phyloP scores from a whole-genome alignment of 352 stramenopile genomes.

The Pythium inflatum region DNA sequence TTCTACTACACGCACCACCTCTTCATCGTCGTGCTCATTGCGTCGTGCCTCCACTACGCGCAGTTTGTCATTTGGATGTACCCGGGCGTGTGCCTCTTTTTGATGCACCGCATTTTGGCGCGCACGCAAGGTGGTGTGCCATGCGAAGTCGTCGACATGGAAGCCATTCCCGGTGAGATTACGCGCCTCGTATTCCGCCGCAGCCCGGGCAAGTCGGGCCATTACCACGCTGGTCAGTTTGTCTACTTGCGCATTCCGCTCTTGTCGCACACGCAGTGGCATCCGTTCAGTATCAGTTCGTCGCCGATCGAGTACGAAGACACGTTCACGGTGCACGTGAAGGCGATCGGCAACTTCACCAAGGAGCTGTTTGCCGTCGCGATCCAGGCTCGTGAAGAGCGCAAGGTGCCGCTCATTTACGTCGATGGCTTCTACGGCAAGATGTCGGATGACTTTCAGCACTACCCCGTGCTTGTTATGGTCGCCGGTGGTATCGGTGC shows the following conservation, averaged over 20 bases:
- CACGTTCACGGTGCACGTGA: constrained; percentile 85
- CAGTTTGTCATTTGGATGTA: constrained; percentile 89
- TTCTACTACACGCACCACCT: constrained; percentile 91
- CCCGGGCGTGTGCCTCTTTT: constrained; percentile 71
- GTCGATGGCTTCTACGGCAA: constrained; percentile 85
- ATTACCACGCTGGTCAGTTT: constrained; percentile 85
- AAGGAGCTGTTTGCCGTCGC: constrained; percentile 75
- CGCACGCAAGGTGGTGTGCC: constrained; percentile 70
- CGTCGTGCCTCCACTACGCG: constrained; percentile 71
- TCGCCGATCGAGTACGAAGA: constrained; percentile 85
- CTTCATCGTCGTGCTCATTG: constrained; percentile 81
- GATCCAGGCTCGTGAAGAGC: constrained; percentile 76
- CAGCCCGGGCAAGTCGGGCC: constrained; percentile 68
- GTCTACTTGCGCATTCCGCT: constrained; percentile 78
- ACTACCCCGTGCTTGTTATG: constrained; percentile 81
- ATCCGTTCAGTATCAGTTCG: constrained; percentile 87
- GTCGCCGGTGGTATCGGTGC: constrained; percentile 86
- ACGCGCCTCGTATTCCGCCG: constrained; percentile 81
- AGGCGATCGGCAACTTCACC: constrained; percentile 76
- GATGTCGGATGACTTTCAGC: constrained; percentile 83
- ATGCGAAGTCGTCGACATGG: constrained; percentile 82
- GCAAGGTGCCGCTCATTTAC: constrained; percentile 82
- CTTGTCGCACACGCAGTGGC: constrained; percentile 77
- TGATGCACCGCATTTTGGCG: constrained; percentile 81
- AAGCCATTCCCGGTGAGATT: constrained; percentile 82